A percentile compares a stretch with the other conserved stretches of the same genome.
These are phyloP conservation scores for Capronia coronata DNA, from an alignment of 2,329 filamentous ascomycete species.

Conservation along the genomic window DNA sequence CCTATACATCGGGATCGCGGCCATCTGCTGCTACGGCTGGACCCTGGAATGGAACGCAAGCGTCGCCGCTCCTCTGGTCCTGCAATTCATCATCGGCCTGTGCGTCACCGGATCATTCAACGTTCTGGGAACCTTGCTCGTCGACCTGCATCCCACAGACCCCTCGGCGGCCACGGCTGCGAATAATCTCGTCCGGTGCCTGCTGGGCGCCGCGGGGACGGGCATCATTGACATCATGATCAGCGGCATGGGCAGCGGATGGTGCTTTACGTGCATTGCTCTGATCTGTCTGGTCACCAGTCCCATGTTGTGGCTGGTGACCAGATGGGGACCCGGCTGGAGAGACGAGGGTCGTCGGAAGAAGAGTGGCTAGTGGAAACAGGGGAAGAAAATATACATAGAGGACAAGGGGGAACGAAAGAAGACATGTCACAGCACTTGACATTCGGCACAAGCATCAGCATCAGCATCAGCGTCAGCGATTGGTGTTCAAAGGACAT, in stretches of 20 bases:
- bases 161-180: constrained; percentile 33
- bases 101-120: constrained; percentile 1
- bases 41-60: constrained; percentile 3
- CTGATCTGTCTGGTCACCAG: too few species aligned
- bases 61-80: constrained; percentile 6
- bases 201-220: constrained; percentile 31
- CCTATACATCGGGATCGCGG: constrained; percentile 1
- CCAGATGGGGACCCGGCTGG: too few species aligned
- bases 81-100: constrained; percentile 10
- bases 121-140: constrained; percentile 11
- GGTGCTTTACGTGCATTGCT: constrained; percentile 14
- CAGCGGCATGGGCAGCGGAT: constrained; percentile 14
- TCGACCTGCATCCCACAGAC: constrained; percentile 20
- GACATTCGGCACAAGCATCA: too few species aligned
- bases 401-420: too few species aligned
- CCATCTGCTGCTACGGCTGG: constrained; percentile 6
- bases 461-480: too few species aligned
- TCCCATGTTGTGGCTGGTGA: too few species aligned
- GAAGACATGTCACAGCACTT: too few species aligned
- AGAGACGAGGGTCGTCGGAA: too few species aligned
- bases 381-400: too few species aligned
- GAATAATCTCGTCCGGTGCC: constrained; percentile 34
- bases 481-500: too few species aligned
- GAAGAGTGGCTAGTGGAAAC: too few species aligned
- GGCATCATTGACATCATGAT: constrained; percentile 27